A percentile compares a stretch with the other conserved stretches of the same genome.
Evolutionary conservation across 208 protist species (phyloP).

Genomic region (Wallacemonas sp.): DNA sequence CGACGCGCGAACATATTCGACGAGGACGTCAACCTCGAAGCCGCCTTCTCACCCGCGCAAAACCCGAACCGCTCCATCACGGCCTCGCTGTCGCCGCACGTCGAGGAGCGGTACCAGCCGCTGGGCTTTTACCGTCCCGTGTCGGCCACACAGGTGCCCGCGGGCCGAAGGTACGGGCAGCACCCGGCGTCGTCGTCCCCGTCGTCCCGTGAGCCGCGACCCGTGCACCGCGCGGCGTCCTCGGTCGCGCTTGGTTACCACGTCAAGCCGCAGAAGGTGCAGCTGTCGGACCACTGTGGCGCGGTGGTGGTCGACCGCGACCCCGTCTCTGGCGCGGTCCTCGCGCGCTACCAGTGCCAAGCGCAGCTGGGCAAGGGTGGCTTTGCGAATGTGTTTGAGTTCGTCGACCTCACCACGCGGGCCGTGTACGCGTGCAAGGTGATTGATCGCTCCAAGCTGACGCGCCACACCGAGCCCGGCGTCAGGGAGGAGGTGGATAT

Average conservation of each 20-base stretch:
- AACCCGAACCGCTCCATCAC: conserved; percentile 42
- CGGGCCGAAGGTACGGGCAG: background rate
- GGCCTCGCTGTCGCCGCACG: conserved; percentile 39
- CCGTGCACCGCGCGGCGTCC: conserved; percentile 18
- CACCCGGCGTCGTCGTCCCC: background rate
- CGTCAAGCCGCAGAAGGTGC: conserved; percentile 7
- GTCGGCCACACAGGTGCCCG: conserved; percentile 3
- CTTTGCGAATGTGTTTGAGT: conserved; percentile 65
- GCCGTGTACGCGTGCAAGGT: conserved; percentile 67
- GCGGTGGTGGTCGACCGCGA: conserved; percentile 44
- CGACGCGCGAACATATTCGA: conserved; percentile 24
- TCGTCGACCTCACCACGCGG: conserved; percentile 37
- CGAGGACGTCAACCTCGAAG: conserved; percentile 30
- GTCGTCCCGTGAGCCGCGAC: background rate
- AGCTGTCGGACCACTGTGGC: conserved; percentile 26
- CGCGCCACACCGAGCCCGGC: conserved; percentile 31
- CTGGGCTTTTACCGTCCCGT: conserved; percentile 18
- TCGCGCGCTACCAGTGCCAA: conserved; percentile 48
- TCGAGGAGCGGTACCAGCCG: conserved; percentile 33
- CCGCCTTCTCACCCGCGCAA: conserved; percentile 3
- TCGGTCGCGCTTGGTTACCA: conserved; percentile 21
- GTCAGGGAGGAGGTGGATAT: conserved; percentile 72
- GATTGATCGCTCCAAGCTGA: conserved; percentile 53
- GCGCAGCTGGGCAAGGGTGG: conserved; percentile 66
- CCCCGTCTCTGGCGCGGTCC: conserved; percentile 25